These are phyloP conservation scores for Thymus mandschuricus DNA, from an alignment of 257 asterid genomes.

Conservation along the genomic window DNA sequence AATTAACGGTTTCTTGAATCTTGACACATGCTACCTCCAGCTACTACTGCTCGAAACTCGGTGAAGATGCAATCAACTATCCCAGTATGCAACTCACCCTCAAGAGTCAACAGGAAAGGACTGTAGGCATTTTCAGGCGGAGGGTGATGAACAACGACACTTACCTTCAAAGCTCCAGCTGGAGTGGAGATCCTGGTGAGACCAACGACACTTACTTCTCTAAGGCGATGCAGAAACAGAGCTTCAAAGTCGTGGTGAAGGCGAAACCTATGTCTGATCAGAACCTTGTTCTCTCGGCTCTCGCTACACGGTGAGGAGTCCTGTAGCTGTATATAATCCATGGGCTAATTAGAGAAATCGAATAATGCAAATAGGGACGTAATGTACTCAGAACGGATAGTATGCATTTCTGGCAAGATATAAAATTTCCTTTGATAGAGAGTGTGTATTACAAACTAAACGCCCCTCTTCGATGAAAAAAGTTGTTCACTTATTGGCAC, in stretches of 20 bases:
- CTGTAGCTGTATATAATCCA: constrained; percentile 62
- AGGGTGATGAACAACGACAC: constrained; percentile 74
- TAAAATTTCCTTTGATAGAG: not conserved
- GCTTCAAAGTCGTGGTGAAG: constrained; percentile 80
- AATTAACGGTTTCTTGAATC: too few relatives aligned
- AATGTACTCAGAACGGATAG: not conserved
- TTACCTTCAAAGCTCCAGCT: constrained; percentile 53
- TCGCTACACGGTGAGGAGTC: constrained; percentile 58
- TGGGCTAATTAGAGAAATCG: constrained; percentile 35
- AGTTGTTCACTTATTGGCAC: constrained; percentile 39
- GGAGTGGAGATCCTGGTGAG: constrained; percentile 69
- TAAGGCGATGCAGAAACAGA: constrained; percentile 45
- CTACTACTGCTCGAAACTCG: constrained; percentile 58
- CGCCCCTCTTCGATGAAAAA: constrained; percentile 5
- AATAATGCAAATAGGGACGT: not conserved
- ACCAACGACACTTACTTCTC: constrained; percentile 62
- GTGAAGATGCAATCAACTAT: constrained; percentile 83
- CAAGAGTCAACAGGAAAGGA: constrained; percentile 53
- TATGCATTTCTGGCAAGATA: not conserved
- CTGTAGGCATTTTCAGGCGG: constrained; percentile 64
- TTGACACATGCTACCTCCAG: too few relatives aligned
- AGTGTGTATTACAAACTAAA: constrained; percentile 15
- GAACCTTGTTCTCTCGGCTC: constrained; percentile 53
- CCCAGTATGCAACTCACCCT: constrained; percentile 83
- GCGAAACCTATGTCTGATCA: constrained; percentile 48